Base-by-base conservation (phyloP, 140 eudicot genomes). In the Stevia rebaudiana region DNA sequence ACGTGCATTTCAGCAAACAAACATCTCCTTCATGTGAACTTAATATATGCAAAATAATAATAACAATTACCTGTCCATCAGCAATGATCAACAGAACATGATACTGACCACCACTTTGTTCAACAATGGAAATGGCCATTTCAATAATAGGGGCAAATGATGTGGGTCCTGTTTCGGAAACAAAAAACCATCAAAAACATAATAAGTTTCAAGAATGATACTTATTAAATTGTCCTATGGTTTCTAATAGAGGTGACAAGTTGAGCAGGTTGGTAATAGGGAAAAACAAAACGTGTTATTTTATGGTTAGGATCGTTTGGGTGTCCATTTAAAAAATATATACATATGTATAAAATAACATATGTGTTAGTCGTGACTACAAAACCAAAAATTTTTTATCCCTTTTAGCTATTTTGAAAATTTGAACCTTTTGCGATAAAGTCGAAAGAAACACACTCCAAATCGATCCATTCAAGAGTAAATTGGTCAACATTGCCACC, bases 81-180 rank as follows among this genome's bases (percentile, higher is more conserved):
- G 98, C 98, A 47, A 91, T 91, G 64, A 91, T 87, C 71, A 91
- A 68, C 73, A 91, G 65, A 63, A 91, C 98, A 79, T 91, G 98
- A 75, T 91, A 91, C 58, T 82, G 98, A 53, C 98, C 98, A 59
- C 92, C 95, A 75, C 96, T 91, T 76, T 87, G 89, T 78, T 91
- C 98, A 55, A 91, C 98, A 70, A 91, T 91, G 42, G 98, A 82
- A 47, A 81, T 81, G 28, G 91, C 98, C 96, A 77, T 87, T 82
- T 91, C 96, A 64, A 91, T 87, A 13, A 87, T 60, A 53, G 98
- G 98, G 60, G 98, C 96, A 72, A 87, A 91, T 1, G 98, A 91
- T 42, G 98, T 91, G 36, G 98, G 98, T n/a, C 98, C 96, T 91
- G 77, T 43, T 25, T 36, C 16, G 47, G 63, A 28, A 16, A 48